Evolutionary conservation across 2,329 filamentous ascomycete species (phyloP).

Genomic region (Ceratocystiopsis sp.): DNA sequence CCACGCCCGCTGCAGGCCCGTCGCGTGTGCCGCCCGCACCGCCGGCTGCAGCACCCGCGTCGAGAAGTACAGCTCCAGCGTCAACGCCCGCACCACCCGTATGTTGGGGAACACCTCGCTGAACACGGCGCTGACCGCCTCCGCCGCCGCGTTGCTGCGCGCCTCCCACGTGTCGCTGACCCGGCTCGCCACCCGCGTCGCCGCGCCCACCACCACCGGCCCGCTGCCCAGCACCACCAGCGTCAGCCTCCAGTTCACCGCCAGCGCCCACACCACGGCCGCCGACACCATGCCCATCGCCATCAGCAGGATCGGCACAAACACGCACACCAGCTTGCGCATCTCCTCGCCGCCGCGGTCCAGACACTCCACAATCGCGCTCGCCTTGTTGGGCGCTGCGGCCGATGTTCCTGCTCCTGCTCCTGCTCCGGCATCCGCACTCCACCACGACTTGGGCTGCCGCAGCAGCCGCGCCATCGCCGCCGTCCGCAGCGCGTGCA

Average conservation of each 20-base stretch:
- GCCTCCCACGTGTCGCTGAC: slow-evolving; percentile 58
- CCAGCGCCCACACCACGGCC: slow-evolving; percentile 58
- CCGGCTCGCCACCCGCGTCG: slow-evolving; percentile 47
- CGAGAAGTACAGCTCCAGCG: slow-evolving; percentile 55
- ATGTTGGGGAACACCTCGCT: slow-evolving; percentile 66
- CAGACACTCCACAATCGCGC: slow-evolving; percentile 49
- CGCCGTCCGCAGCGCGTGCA: slow-evolving; percentile 50
- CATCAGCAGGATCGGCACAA: slow-evolving; percentile 52
- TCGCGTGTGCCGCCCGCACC: slow-evolving; percentile 31
- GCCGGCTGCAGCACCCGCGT: slow-evolving; percentile 38
- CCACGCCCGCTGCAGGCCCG: slow-evolving; percentile 48
- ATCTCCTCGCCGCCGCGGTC: slow-evolving; percentile 79
- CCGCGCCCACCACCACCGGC: slow-evolving; percentile 51
- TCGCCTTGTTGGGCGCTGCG: neutral
- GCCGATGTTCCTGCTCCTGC: too few relatives aligned
- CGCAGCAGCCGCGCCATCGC: slow-evolving; percentile 53
- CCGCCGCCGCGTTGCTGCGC: slow-evolving; percentile 45
- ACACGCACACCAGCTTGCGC: slow-evolving; percentile 63
- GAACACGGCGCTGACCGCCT: slow-evolving; percentile 43
- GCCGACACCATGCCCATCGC: slow-evolving; percentile 49
- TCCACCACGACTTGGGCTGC: slow-evolving; percentile 66
- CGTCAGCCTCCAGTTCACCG: slow-evolving; percentile 63
- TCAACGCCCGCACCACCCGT: slow-evolving; percentile 58
- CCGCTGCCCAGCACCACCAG: slow-evolving; percentile 54
- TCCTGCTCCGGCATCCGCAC: too few relatives aligned